Evolutionary conservation across 192 early-diverging fungal species (phyloP), one percentile per base, ranked within the genome.

Genomic region (Nowakowskiella sp.): DNA sequence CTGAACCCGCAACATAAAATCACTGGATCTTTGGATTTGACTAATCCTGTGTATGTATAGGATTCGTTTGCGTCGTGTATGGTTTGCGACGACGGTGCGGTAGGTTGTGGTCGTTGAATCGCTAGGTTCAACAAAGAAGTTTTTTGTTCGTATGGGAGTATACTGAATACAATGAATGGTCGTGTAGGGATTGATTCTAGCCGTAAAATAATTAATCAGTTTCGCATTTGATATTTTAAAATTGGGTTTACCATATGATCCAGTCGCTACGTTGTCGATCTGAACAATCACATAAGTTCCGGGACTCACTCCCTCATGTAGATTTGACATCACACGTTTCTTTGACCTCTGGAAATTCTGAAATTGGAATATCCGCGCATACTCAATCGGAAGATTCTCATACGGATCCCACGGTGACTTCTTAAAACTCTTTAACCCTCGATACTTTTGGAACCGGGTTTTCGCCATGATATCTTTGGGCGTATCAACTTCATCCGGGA

Each of bases 361-460:
- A 57, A 96, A 94, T 71, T 94, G 90, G 78, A 96, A 99, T 51
- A 99, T 94, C 43, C 90, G 85, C 26, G 81, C 82, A 65, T 95
- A 99, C 65, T 99, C 95, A 28, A 90, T 70, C 0, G 95, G 95
- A 53, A 99, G 72, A 68, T 96, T 96, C 69, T 99, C 95, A 75
- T 92, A 92, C 6, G 93, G 86, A 65, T 99, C 95, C 95, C 95
- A 99, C 8, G 93, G 86, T 2, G 90, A 93, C 10, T 87, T 94
- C 56, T 92, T 73, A 74, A 95, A 94, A 45, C 84, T 88, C 65
- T 94, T 86, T 49, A 99, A 75, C 22, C 93, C 95, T 58, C 95
- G 88, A 71, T 90, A 99, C 57, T 85, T 78, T n/a, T 83, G 80
- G 70, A 99, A 99, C 56, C 95, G 79, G 33, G 79, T 66, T 29